Conservation (phyloP, 1,284 basidiomycete species). For the Uromyces viciae-fabae region DNA sequence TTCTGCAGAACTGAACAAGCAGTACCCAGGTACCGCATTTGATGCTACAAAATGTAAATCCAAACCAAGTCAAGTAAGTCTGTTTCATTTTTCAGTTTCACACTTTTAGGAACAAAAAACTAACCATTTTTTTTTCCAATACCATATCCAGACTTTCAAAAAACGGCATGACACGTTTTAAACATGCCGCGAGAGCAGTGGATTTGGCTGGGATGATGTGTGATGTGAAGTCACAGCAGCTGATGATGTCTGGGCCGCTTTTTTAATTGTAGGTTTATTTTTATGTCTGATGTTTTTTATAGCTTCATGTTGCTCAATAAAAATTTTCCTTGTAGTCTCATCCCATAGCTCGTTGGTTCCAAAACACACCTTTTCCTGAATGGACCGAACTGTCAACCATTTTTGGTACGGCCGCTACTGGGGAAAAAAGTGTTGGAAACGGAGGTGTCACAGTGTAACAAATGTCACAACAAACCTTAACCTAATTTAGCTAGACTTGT, state of each 20-base stretch:
- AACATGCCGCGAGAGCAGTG: neutral
- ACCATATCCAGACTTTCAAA: neutral
- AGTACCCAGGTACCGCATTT: neutral
- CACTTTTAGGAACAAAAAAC: too few relatives aligned
- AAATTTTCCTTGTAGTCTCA: neutral
- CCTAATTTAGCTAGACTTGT: too few relatives aligned
- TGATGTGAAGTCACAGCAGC: neutral
- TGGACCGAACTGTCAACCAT: neutral
- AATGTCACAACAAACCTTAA: too few relatives aligned
- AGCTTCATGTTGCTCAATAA: neutral
- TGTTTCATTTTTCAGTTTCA: neutral
- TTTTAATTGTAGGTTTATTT: neutral
- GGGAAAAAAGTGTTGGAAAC: too few relatives aligned
- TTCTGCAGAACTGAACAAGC: neutral
- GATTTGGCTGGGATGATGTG: constrained; percentile 1
- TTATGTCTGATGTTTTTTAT: neutral
- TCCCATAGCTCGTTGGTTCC: neutral
- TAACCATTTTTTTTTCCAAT: too few relatives aligned
- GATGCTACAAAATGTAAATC: neutral
- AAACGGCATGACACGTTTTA: neutral
- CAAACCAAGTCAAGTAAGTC: neutral
- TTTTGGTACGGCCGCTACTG: neutral
- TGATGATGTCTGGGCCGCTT: neutral
- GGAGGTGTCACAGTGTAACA: too few relatives aligned
- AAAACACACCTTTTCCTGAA: neutral